Conservation (phyloP, 306 rosid genomes). For the Abrus precatorius region DNA sequence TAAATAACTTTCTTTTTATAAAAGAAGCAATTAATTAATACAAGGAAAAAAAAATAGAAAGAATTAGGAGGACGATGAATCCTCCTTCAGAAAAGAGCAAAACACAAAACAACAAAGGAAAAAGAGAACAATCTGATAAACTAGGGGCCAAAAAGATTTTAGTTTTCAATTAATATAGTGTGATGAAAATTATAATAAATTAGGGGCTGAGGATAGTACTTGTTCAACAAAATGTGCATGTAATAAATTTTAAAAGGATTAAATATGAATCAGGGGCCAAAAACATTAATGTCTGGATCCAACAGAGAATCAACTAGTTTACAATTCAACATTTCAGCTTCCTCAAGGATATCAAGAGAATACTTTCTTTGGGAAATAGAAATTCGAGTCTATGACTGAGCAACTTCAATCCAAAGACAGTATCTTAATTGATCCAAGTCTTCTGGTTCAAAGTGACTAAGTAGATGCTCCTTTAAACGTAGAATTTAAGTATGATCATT, state of each 20-base stretch:
- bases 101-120: slow-evolving; percentile 24
- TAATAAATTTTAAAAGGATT: background rate
- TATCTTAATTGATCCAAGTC: background rate
- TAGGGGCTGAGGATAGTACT: background rate
- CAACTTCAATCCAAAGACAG: background rate
- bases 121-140: background rate
- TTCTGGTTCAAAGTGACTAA: too few relatives aligned
- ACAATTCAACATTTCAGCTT: background rate
- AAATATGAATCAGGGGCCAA: background rate
- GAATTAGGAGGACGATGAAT: background rate
- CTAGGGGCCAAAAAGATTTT: background rate
- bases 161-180: background rate
- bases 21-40: slow-evolving; percentile 24
- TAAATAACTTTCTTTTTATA: background rate
- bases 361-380: background rate
- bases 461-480: too few relatives aligned
- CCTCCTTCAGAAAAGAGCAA: slow-evolving; percentile 3
- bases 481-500: too few relatives aligned
- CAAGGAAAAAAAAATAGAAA: background rate
- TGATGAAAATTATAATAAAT: background rate
- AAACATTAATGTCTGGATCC: background rate
- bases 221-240: background rate
- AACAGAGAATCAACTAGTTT: background rate
- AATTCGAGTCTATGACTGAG: background rate
- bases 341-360: background rate